Conservation (phyloP, 2,329 filamentous ascomycete genomes). For the Chrysosporium queenslandicum region DNA sequence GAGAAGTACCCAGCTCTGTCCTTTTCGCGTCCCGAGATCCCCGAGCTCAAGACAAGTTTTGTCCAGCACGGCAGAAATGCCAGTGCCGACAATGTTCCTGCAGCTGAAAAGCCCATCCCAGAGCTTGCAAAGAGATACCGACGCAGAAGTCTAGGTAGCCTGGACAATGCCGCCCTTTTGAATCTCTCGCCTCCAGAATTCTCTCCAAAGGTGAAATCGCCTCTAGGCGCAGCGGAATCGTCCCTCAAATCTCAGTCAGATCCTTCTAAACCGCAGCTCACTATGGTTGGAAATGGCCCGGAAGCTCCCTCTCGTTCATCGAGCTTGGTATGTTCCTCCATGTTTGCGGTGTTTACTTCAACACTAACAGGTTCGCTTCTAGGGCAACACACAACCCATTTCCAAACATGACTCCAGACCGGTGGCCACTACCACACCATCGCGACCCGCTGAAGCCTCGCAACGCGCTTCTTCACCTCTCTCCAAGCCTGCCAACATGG, state of each 20-base stretch:
- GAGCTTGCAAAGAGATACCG: slow-evolving; percentile 68
- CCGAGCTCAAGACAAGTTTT: slow-evolving; percentile 20
- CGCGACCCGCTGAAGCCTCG: slow-evolving; percentile 48
- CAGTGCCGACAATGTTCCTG: slow-evolving; percentile 57
- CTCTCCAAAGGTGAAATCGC: slow-evolving; percentile 21
- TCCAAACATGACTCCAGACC: slow-evolving; percentile 1
- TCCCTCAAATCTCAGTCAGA: neutral
- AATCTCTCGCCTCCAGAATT: slow-evolving; percentile 19
- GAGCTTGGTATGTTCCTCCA: slow-evolving; percentile 3
- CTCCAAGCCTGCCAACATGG: slow-evolving; percentile 59
- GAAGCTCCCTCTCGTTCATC: slow-evolving; percentile 3
- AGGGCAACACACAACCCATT: neutral
- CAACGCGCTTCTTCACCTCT: slow-evolving; percentile 61
- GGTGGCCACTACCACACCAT: neutral
- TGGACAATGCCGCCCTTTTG: slow-evolving; percentile 39
- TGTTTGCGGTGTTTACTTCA: neutral
- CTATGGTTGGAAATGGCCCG: neutral
- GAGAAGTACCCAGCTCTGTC: slow-evolving; percentile 5
- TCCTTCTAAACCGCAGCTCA: neutral
- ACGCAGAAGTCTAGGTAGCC: slow-evolving; percentile 69
- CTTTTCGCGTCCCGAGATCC: neutral
- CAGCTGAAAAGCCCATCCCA: slow-evolving; percentile 41
- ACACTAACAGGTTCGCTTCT: neutral
- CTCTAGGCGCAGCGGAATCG: neutral
- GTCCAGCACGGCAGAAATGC: slow-evolving; percentile 47